Base-by-base conservation (phyloP, 768 basidiomycete species). In the Lactifluus pinguis region DNA sequence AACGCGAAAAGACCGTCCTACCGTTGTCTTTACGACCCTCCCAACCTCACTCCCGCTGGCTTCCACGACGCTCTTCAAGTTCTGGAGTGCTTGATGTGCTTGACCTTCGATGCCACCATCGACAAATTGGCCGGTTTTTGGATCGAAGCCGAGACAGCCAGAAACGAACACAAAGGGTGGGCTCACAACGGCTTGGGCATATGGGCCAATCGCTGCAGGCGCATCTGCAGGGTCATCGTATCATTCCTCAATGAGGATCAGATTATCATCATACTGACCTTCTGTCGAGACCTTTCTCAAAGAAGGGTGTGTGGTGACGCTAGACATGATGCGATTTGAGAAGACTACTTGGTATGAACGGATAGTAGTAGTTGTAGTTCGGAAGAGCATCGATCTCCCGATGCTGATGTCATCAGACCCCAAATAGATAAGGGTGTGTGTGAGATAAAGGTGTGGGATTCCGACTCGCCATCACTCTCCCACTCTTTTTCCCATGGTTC, bases 21-120 rank as follows among this genome's bases (percentile, higher is more conserved):
- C 95, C 42, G 92, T 95, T 49, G 90, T 91, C 77, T 99, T 98
- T 65, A 89, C 84, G 61, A 99, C 86, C 70, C 89, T 87, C 52
- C 83, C 82, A 15, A 90, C 68, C 64, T 85, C 82, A 13, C 89
- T 87, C 14, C 89, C 89, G 53, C 87, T 84, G 5, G 87, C 93
- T 70, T 89, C 83, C 41, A 98, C 78, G 62, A 98, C 83, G 13
- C 84, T 83, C 65, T 83, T 80, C 71, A 98, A 77, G 76, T 98
- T 98, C 70, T 84, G 83, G 67, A 99, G 79, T 10, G 86, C 89
- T 72, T 95, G 93, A 57, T 79, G 76, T 9, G 93, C 83, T 72
- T 98, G 90, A 52, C 77, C 85, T 67, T 87, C 86, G 49, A 95
- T 79, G 14, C 89, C 89, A 25, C 85, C 86, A 29, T 74, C 71